Base-by-base conservation (phyloP, 2,329 filamentous ascomycete genomes). In the Diaporthe australafricana region DNA sequence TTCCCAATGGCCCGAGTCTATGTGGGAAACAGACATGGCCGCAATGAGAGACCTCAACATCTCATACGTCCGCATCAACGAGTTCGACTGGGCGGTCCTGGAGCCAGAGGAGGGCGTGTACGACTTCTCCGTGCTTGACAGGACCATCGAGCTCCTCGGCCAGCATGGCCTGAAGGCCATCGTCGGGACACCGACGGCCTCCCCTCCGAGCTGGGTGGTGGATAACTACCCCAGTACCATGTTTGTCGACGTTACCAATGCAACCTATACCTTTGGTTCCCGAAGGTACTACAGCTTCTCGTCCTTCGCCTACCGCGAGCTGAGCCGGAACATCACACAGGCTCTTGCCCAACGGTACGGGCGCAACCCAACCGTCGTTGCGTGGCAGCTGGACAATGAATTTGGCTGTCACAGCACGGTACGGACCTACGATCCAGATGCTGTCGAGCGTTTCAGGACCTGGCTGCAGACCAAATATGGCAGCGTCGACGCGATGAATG, bases 331-430 rank as follows among this genome's bases (percentile, higher is more conserved):
- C n/a, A 77, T 77, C 56, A 76, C 76, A 3, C 55, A 63, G 35
- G 74, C 68, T 35, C 70, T 77, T 20, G 76, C 76, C 14, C 62
- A 76, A 57, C 73, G 74, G 27, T 77, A 77, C 52, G 76, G 76
- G 5, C 69, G 56, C 45, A 57, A 74, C 42, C 52, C 75, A 2
- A 70, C 62, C 22, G 73, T 77, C 2, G 72, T 71, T 7, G 76
- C 56, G 2, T 77, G 75, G 76, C 76, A 77, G 63, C 68, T 77
- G n/a, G 76, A 77, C 69, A 77, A 77, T 45, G 76, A 77, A 45
- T 74, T 77, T 30, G 76, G 76, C 45, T 77, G 75, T 42, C 76
- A 77, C 65, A 48, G 66, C 42, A 77, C 75, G 3, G 71, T 73
- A 22, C 71, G 74, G 3, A 74, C 72, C 17, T 76, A 77, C 35